Evolutionary conservation across 2,329 filamentous ascomycete species (phyloP).

Genomic region (Rutstroemia sydowiana): DNA sequence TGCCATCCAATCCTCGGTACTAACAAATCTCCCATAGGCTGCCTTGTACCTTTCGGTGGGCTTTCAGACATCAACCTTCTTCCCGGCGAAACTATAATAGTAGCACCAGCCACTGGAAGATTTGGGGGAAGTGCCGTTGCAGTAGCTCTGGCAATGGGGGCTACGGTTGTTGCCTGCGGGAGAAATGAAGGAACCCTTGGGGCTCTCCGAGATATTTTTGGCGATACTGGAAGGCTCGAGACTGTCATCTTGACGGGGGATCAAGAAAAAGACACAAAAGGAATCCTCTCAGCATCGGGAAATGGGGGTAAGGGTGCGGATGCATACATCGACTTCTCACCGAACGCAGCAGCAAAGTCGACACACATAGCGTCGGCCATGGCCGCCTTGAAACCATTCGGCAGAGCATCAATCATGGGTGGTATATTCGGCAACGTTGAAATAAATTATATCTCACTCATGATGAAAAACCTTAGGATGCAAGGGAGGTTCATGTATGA

Average conservation of each 20-base stretch:
- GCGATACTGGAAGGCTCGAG: background rate
- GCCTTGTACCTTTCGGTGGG: conserved; percentile 39
- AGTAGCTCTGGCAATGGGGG: conserved; percentile 41
- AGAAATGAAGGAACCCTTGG: conserved; percentile 34
- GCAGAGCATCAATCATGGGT: conserved; percentile 10
- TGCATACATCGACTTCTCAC: conserved; percentile 15
- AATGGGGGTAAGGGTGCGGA: conserved; percentile 10
- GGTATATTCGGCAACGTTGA: conserved; percentile 11
- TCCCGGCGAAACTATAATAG: conserved; percentile 39
- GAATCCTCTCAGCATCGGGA: conserved; percentile 1
- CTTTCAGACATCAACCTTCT: conserved; percentile 36
- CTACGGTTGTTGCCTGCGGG: conserved; percentile 42
- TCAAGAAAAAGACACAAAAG: conserved; percentile 1
- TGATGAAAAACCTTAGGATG: conserved; percentile 10
- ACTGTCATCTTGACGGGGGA: conserved; percentile 10
- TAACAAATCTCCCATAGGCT: background rate
- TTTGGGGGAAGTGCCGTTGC: conserved; percentile 39
- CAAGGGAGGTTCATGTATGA: conserved; percentile 12
- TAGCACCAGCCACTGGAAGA: conserved; percentile 39
- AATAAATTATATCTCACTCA: conserved; percentile 8
- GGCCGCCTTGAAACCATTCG: conserved; percentile 6
- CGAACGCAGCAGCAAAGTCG: conserved; percentile 6
- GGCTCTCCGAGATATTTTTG: background rate
- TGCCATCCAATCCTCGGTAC: background rate
- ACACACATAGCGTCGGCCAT: conserved; percentile 10